phyloP scores from a whole-genome alignment of 768 basidiomycete species.

The Heimioporus sp. region DNA sequence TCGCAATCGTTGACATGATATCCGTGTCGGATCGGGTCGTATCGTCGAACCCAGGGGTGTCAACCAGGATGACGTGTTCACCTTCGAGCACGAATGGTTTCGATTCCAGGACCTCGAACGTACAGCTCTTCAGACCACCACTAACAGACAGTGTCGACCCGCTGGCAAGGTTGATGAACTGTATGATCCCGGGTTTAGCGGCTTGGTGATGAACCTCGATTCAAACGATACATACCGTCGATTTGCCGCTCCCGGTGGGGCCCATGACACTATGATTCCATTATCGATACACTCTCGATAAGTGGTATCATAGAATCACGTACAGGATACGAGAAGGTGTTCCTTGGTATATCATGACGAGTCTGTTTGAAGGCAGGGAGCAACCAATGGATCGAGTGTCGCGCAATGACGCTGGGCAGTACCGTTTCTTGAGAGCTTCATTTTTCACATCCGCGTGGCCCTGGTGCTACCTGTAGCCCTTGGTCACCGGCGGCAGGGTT shows the following conservation, averaged over 20 bases:
- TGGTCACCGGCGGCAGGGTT: neutral
- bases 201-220: neutral
- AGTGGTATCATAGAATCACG: neutral
- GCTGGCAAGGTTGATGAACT: conserved; percentile 53
- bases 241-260: conserved; percentile 37
- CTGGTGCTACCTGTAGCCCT: neutral
- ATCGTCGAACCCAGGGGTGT: conserved; percentile 64
- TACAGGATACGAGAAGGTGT: neutral
- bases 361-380: too few relatives aligned
- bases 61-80: conserved; percentile 45
- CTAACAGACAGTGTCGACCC: conserved; percentile 47
- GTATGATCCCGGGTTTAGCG: neutral
- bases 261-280: conserved; percentile 31
- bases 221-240: conserved; percentile 18
- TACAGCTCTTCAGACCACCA: conserved; percentile 47
- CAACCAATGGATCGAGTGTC: too few relatives aligned
- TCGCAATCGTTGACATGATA: conserved; percentile 48
- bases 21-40: conserved; percentile 46
- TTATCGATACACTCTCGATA: neutral
- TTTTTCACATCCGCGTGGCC: neutral
- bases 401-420: too few relatives aligned
- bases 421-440: too few relatives aligned
- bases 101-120: conserved; percentile 41
- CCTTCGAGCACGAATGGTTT: conserved; percentile 44
- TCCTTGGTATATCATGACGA: neutral